Percentiles rank a stretch among this genome's conserved stretches.
phyloP scores from a whole-genome alignment of 768 basidiomycete species.

The Russula dissimulans region DNA sequence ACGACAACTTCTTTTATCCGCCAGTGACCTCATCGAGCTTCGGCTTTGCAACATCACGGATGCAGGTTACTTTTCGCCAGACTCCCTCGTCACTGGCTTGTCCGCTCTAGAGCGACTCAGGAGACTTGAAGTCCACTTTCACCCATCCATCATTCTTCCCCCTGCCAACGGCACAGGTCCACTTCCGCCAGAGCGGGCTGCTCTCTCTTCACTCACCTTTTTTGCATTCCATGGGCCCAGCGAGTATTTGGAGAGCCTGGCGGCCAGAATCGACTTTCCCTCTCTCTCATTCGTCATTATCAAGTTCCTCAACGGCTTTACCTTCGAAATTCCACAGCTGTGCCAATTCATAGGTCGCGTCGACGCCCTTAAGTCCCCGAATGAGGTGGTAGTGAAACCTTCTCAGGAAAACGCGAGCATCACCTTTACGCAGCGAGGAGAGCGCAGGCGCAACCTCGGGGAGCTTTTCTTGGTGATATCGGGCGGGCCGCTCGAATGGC shows the following conservation, averaged over 20 bases:
- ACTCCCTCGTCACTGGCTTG: not conserved
- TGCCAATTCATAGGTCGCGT: not conserved
- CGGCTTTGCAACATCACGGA: not conserved
- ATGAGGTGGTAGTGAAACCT: too few relatives aligned
- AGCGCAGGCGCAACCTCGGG: not conserved
- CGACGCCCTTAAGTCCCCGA: not conserved
- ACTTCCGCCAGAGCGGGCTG: not conserved
- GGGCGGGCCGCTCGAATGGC: not conserved
- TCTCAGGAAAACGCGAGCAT: too few relatives aligned
- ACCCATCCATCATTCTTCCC: not conserved
- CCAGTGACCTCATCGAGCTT: not conserved
- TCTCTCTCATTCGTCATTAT: not conserved
- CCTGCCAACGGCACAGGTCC: not conserved
- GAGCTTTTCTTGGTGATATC: not conserved
- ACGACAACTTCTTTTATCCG: not conserved
- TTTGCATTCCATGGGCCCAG: not conserved
- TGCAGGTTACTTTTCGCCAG: not conserved
- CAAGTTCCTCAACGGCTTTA: not conserved
- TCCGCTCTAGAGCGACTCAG: not conserved
- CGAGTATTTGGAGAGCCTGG: slow-evolving; percentile 4
- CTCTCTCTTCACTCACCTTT: not conserved
- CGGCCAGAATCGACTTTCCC: not conserved
- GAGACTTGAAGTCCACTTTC: not conserved
- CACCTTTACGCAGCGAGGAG: not conserved
- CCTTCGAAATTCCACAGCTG: not conserved